Evolutionary conservation across 345 rosid genomes (phyloP).

Genomic region (Diplotaxis tenuifolia): DNA sequence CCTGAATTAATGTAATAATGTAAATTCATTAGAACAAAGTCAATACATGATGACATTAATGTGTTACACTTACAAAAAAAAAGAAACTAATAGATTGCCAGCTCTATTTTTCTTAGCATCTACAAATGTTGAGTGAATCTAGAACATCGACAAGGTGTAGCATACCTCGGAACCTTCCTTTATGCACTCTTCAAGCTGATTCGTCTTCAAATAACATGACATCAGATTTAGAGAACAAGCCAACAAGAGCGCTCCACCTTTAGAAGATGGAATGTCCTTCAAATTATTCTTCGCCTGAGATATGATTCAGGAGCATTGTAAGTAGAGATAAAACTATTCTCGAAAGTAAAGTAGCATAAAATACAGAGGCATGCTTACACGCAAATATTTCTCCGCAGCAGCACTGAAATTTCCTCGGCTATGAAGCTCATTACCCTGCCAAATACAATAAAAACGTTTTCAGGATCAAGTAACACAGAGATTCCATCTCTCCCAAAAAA

Average conservation of each 20-base stretch:
- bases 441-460: background rate
- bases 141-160: conserved; percentile 3
- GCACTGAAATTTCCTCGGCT: conserved; percentile 66
- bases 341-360: conserved; percentile 7
- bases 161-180: conserved; percentile 90
- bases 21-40: conserved; percentile 20
- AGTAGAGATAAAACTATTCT: background rate
- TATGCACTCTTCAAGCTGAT: conserved; percentile 65
- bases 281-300: conserved; percentile 80
- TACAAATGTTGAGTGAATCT: background rate
- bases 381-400: conserved; percentile 78
- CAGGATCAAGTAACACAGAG: background rate
- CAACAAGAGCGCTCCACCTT: conserved; percentile 56
- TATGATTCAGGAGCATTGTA: conserved; percentile 7
- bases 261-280: conserved; percentile 61
- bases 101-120: background rate
- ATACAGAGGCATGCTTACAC: conserved; percentile 46
- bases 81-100: background rate
- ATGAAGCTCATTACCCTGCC: conserved; percentile 90
- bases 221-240: conserved; percentile 91
- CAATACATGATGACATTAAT: background rate
- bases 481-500: too few relatives aligned
- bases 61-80: background rate
- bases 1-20: conserved; percentile 46
- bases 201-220: conserved; percentile 93